Evolutionary conservation across 495 filamentous ascomycete genomes (phyloP), one percentile per base, ranked within the genome.

Genomic region (Corynascus novoguineensis): DNA sequence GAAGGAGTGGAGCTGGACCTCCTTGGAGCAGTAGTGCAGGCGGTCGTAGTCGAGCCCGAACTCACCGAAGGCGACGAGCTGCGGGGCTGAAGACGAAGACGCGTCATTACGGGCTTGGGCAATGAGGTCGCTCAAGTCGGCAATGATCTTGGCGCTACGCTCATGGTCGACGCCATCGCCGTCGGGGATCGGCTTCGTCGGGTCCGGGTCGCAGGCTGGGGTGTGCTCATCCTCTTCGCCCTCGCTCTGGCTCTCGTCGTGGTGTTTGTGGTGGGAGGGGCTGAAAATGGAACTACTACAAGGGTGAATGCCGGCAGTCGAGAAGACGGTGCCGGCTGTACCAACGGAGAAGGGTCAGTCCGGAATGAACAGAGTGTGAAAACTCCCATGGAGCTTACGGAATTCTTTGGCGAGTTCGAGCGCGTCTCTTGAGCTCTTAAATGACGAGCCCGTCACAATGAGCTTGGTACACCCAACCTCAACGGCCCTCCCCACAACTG

Each of bases 41-140:
- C 93, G 82, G 71, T 98, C 93, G 67, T 97, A 98, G 72, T 98
- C 93, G 1, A 98, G 83, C 9, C 93, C 93, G 54, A 98, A 90
- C 67, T 98, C 93, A 40, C 93, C 93, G 67, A 97, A 95, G 21
- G 93, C 95, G 12, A 89, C 85, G 19, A 78, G 42, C 69, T 77
- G 8, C 72, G 40, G 41, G 17, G 28, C 2, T 2, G 48, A 9
- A 0, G 59, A 11, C 14, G 50, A 8, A 24, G 75, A 31, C 70
- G 67, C 5, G 68, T 60, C 9, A 80, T 82, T 45, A n/a, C 69
- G 65, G 9, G 67, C 63, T 11, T 64, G 44, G 22, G 65, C 59
- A 50, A 78, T 69, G 25, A 96, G 74, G 8, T 71, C 67, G 34
- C 76, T 71, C 11, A 97, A 78, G 50, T 84, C 78, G 2, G 77